Conservation (phyloP, 2,329 filamentous ascomycete genomes). For the Pseudogymnoascus sp. region DNA sequence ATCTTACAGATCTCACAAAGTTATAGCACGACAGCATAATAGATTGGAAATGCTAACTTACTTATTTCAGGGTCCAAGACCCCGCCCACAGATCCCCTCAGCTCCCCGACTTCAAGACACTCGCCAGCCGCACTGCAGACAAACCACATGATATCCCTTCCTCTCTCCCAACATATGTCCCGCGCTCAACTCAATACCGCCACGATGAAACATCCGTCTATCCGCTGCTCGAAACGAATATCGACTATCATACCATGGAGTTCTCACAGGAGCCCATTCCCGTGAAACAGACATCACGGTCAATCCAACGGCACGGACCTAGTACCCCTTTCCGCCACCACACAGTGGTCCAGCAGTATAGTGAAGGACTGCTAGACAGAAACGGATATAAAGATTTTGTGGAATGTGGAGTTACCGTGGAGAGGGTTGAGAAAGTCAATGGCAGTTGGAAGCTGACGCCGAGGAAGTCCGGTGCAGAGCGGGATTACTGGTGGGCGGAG, state of each 20-base stretch:
- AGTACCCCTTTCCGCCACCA: slow-evolving; percentile 56
- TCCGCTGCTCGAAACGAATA: slow-evolving; percentile 56
- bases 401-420: slow-evolving; percentile 51
- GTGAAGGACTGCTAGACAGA: slow-evolving; percentile 42
- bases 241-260: slow-evolving; percentile 49
- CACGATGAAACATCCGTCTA: slow-evolving; percentile 53
- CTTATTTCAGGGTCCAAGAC: slow-evolving; percentile 33
- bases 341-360: slow-evolving; percentile 45
- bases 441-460: slow-evolving; percentile 45
- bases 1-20: not conserved
- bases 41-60: not conserved
- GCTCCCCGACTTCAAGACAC: slow-evolving; percentile 36
- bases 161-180: slow-evolving; percentile 37
- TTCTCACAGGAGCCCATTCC: slow-evolving; percentile 50
- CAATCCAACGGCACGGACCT: slow-evolving; percentile 41
- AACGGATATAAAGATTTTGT: slow-evolving; percentile 45
- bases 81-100: slow-evolving; percentile 29
- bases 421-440: slow-evolving; percentile 42
- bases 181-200: slow-evolving; percentile 36
- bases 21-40: not conserved
- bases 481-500: slow-evolving; percentile 55
- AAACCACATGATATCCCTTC: slow-evolving; percentile 38
- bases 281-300: slow-evolving; percentile 31
- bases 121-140: slow-evolving; percentile 43
- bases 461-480: slow-evolving; percentile 32